Percentiles rank a stretch among this genome's conserved stretches.
phyloP scores from a whole-genome alignment of 164 flowering plant genomes.

The Vitis rupestris region DNA sequence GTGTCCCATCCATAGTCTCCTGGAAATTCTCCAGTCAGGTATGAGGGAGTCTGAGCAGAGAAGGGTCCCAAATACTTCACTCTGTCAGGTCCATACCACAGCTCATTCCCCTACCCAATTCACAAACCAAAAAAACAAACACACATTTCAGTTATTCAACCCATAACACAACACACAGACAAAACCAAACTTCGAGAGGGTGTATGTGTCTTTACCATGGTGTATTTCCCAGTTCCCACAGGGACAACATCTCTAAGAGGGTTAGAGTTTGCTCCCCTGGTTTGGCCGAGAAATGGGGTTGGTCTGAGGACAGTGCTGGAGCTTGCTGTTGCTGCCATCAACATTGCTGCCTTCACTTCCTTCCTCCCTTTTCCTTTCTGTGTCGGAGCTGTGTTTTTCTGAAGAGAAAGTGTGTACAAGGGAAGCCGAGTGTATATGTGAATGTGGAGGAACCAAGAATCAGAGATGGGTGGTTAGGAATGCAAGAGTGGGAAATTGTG shows the following conservation, averaged over 20 bases:
- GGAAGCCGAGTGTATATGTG: background rate
- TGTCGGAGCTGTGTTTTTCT: background rate
- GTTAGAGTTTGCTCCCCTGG: constrained; percentile 41
- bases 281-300: constrained; percentile 77
- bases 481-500: constrained; percentile 25
- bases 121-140: constrained; percentile 3
- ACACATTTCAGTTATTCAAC: background rate
- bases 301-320: constrained; percentile 55
- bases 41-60: constrained; percentile 93
- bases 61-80: constrained; percentile 96
- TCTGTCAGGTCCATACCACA: constrained; percentile 97
- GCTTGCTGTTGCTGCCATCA: constrained; percentile 62
- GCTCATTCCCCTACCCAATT: constrained; percentile 45
- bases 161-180: background rate
- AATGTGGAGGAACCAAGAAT: constrained; percentile 6
- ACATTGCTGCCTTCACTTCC: constrained; percentile 31
- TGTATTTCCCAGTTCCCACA: constrained; percentile 60
- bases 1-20: constrained; percentile 99
- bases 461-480: constrained; percentile 38
- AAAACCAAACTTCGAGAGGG: constrained; percentile 2
- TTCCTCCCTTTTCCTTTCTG: constrained; percentile 1
- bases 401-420: constrained; percentile 9
- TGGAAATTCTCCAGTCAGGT: constrained; percentile 89
- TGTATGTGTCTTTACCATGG: constrained; percentile 51
- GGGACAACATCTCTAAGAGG: constrained; percentile 69